Evolutionary conservation across 2,329 filamentous ascomycete genomes (phyloP), one percentile per base, ranked within the genome.

Genomic region (Lecanicillium sp.): DNA sequence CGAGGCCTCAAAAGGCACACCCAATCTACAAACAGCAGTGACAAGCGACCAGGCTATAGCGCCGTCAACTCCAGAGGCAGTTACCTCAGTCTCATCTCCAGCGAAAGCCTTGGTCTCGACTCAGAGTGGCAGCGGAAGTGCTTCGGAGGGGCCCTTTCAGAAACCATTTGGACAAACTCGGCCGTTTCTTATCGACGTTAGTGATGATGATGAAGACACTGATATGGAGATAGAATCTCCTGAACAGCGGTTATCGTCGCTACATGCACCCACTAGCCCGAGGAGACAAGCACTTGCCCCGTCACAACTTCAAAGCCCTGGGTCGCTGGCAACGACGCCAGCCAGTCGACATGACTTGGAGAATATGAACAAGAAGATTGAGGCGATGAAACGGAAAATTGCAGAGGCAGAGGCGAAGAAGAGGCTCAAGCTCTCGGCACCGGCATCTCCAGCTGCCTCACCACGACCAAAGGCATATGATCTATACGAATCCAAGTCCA

Each of bases 121-220:
- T 2, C 26, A 30, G 12, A 49, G 24, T 32, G 39, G 39, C 12
- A 49, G 32, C 14, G 39, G 39, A 8, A 48, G 33, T 33, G 84
- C 87, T 11, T 77, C 84, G 4, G 85, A 60, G 1, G 57, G 61
- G 2, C 58, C 65, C 2, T 59, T 67, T 14, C 87, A 86, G 56
- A 79, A 83, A 41, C 77, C 80, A 4, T 83, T 84, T 56, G 78
- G 77, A 11, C 78, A 83, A 37, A 72, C 71, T 39, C 74, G 81
- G 42, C 77, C 77, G 3, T 77, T 95, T 44, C 78, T 95, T 32
- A 95, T 95, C 55, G 81, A 94, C 54, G 84, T 94, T 32, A 95
- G 88, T 60, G 90, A 95, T 6, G 74, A 77, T 30, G 77, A 81
- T 42, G 79, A 81, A 48, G 79, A 83, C 54, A 74, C 82, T 39